Percentiles rank a stretch among this genome's conserved stretches.
Evolutionary conservation across 192 early-diverging fungal genomes (phyloP).

Genomic region (Backusella mclennaniae): DNA sequence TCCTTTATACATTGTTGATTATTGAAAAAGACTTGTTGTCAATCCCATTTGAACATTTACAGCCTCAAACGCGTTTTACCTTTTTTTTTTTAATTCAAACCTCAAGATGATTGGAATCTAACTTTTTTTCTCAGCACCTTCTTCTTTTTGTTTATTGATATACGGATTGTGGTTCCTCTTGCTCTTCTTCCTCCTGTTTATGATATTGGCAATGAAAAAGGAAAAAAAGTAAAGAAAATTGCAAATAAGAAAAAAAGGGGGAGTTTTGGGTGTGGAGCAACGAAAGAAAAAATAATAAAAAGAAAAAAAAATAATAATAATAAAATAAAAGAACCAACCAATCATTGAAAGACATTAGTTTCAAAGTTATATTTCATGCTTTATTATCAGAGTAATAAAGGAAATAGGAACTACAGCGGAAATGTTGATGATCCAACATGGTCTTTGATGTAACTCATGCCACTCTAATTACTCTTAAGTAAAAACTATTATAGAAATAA

Average conservation of each 20-base stretch:
- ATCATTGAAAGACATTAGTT: slow-evolving; percentile 49
- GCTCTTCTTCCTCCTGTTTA: not conserved
- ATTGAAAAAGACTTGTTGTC: slow-evolving; percentile 1
- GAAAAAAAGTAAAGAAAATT: not conserved
- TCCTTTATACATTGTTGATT: not conserved
- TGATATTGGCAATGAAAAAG: not conserved
- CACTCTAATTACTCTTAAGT: no score
- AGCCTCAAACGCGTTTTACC: not conserved
- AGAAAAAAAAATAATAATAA: not conserved
- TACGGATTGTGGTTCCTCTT: not conserved
- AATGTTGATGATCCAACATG: no score
- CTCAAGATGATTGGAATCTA: not conserved
- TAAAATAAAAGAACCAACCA: slow-evolving; percentile 15
- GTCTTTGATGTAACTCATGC: no score
- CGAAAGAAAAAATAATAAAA: not conserved
- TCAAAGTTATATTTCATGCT: not conserved
- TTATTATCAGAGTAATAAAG: not conserved
- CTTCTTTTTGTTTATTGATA: not conserved
- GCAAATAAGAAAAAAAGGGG: not conserved
- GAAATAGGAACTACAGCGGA: not conserved
- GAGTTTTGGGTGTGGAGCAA: not conserved
- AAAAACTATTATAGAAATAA: no score
- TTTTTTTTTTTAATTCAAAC: not conserved
- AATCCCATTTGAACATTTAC: slow-evolving; percentile 11
- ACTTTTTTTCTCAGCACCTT: not conserved